Conservation (phyloP, 2,329 filamentous ascomycete genomes). For the Botrytis cinerea region DNA sequence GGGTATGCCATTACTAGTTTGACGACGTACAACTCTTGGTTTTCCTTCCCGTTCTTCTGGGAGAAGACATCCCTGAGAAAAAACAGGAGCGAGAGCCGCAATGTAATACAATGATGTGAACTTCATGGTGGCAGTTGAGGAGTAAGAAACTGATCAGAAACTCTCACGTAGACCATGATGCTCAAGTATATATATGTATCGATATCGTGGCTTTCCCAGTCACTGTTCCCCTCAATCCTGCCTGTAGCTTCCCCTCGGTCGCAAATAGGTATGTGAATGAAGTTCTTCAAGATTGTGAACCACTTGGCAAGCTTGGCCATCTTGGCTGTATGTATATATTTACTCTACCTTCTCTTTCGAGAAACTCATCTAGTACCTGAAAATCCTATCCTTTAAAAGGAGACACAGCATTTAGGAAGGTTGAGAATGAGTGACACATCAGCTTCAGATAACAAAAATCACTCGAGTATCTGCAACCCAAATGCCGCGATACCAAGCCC, state of each 20-base stretch:
- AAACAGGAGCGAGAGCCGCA: slow-evolving; percentile 28
- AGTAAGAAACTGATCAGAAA: background rate
- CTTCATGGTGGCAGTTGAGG: slow-evolving; percentile 29
- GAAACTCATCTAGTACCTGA: background rate
- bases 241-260: background rate
- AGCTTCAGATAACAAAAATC: background rate
- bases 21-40: slow-evolving; percentile 28
- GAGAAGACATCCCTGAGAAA: slow-evolving; percentile 43
- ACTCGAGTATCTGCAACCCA: background rate
- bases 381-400: background rate
- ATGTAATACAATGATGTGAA: slow-evolving; percentile 29
- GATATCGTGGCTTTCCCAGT: background rate
- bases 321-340: background rate
- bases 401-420: background rate
- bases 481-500: background rate
- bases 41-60: slow-evolving; percentile 42
- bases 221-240: background rate
- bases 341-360: background rate
- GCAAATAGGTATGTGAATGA: background rate
- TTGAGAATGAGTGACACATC: background rate
- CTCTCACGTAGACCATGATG: background rate
- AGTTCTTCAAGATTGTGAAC: background rate
- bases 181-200: background rate
- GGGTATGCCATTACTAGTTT: slow-evolving; percentile 36
- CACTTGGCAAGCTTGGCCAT: slow-evolving; percentile 7